Evolutionary conservation across 257 asterid species (phyloP), one percentile per base, ranked within the genome.

Genomic region (Primulina tabacum): DNA sequence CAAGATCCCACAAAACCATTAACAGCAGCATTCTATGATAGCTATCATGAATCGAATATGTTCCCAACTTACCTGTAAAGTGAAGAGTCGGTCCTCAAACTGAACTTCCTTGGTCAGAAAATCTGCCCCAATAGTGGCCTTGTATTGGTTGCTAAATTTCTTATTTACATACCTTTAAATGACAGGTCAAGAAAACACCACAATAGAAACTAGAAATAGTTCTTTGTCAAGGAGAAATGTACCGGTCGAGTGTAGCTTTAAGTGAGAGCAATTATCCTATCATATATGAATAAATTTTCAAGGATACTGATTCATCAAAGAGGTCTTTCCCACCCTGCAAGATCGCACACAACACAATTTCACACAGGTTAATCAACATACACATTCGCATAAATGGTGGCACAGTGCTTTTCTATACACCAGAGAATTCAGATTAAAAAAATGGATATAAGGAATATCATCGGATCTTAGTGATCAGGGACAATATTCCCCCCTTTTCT

Each of bases 261-360:
- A n/a, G 60, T 55, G 35, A 30, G 8, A 30, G 47, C 32, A 70
- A 75, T 32, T 30, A 40, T 35, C 21, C 2, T 14, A 17, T 20
- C 10, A 50, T 5, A 60, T 62, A 52, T 7, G 7, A 76, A 70
- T 35, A 32, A 70, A 24, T 60, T 74, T 65, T 20, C 20, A 53
- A 76, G 96, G 96, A 88, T 92, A 93, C 99, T 93, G 99, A 78
- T 93, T 93, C 99, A 93, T 93, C 89, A 93, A 81, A 28, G 96
- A 93, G 70, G 99, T 93, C 89, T 93, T 93, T 65, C 99, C 99
- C 71, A 93, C 99, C 87, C 99, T 93, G 95, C 86, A 83, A 72
- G 30, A 81, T 76, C 74, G 80, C 37, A 72, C 63, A 73, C 16
- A 50, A 34, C 14, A 74, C 28, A 21, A 64, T 53, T 60, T 55